Percentiles rank a stretch among this genome's conserved stretches.
These are phyloP conservation scores for Termitomyces sp. DNA, from an alignment of 768 basidiomycete genomes.

Conservation along the genomic window DNA sequence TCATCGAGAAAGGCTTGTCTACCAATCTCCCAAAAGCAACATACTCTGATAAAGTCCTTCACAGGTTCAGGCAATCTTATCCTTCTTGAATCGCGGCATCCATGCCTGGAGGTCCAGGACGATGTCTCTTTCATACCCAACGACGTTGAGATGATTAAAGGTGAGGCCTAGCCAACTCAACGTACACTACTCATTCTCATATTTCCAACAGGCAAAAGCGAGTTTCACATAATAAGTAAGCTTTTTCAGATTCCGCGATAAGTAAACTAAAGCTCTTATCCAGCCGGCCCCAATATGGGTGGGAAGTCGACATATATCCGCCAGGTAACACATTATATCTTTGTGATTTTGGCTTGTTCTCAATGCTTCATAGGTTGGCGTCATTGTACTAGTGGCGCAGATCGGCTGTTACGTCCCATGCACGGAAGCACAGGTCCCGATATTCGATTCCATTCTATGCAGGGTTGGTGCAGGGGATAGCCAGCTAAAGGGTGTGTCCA, in stretches of 20 bases:
- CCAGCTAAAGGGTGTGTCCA: constrained; percentile 95
- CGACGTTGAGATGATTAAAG: constrained; percentile 91
- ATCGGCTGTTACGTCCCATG: constrained; percentile 95
- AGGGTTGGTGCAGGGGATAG: constrained; percentile 97
- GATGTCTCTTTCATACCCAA: constrained; percentile 95
- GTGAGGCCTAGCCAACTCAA: constrained; percentile 26
- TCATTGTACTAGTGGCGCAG: constrained; percentile 96
- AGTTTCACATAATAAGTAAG: constrained; percentile 93
- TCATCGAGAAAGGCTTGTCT: constrained; percentile 62
- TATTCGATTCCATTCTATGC: constrained; percentile 94
- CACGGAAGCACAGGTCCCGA: constrained; percentile 74
- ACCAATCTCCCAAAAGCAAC: neutral
- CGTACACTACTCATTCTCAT: neutral
- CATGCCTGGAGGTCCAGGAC: constrained; percentile 94
- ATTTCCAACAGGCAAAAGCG: constrained; percentile 56
- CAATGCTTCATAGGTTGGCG: constrained; percentile 55
- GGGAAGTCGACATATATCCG: constrained; percentile 98
- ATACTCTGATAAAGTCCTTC: constrained; percentile 3
- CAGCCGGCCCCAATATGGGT: constrained; percentile 98
- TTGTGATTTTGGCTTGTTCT: neutral
- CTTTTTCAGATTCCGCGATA: neutral
- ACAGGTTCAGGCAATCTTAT: constrained; percentile 76
- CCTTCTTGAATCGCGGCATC: constrained; percentile 86
- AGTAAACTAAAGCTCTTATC: neutral
- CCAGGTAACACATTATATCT: constrained; percentile 40